Evolutionary conservation across 2,329 filamentous ascomycete genomes (phyloP).

Genomic region (Sporothrix inflata): DNA sequence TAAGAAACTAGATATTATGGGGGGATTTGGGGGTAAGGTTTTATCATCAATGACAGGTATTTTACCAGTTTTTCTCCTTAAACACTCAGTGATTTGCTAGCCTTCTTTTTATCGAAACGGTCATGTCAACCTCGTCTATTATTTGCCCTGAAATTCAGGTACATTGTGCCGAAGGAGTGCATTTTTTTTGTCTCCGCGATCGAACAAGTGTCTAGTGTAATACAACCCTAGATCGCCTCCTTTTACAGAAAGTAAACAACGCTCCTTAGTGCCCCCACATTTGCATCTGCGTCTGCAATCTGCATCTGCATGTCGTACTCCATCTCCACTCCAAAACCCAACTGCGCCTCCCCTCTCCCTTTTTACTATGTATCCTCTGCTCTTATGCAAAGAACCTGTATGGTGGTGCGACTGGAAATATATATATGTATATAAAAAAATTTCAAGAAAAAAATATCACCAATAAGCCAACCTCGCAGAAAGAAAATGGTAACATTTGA

Average conservation of each 20-base stretch:
- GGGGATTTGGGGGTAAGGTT: not conserved
- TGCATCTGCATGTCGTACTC: slow-evolving; percentile 3
- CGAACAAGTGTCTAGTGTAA: not conserved
- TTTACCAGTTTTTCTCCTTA: not conserved
- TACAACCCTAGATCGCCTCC: not conserved
- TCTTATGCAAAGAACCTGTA: not conserved
- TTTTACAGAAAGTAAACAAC: slow-evolving; percentile 21
- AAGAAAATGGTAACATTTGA: not conserved
- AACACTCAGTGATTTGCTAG: no score
- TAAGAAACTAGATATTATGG: not conserved
- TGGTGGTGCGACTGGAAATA: not conserved
- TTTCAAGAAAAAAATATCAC: no score
- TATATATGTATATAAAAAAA: no score
- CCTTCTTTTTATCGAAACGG: no score
- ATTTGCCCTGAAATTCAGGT: not conserved
- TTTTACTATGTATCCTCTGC: not conserved
- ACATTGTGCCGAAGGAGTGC: not conserved
- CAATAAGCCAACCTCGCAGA: no score
- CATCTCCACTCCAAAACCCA: not conserved
- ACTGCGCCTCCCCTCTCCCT: not conserved
- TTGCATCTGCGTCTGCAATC: slow-evolving; percentile 11
- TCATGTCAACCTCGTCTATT: no score
- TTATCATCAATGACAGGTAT: not conserved
- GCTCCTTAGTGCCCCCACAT: not conserved
- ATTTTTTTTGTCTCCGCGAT: not conserved